A percentile compares a stretch with the other conserved stretches of the same genome.
phyloP scores from a whole-genome alignment of 805 yeast species.

The Jamesozyma jinghongensis region DNA sequence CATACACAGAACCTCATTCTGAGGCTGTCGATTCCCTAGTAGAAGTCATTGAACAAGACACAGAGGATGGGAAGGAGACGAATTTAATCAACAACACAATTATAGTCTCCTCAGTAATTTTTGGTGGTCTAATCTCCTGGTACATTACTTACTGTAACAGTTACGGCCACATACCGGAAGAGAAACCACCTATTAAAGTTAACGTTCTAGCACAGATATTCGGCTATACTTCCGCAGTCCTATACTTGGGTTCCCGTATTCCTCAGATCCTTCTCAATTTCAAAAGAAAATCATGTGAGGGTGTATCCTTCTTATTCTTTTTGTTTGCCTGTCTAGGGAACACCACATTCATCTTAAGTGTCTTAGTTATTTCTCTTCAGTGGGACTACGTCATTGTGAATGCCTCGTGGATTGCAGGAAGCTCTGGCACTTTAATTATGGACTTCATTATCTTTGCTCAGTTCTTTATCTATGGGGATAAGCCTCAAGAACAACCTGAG shows the following conservation, averaged over 20 bases:
- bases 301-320: slow-evolving; percentile 87
- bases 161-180: slow-evolving; percentile 6
- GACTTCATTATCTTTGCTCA: slow-evolving; percentile 81
- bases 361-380: slow-evolving; percentile 65
- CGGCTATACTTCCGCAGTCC: slow-evolving; percentile 68
- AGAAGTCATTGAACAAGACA: slow-evolving; percentile 11
- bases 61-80: slow-evolving; percentile 13
- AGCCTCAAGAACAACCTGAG: neutral
- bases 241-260: slow-evolving; percentile 78
- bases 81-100: slow-evolving; percentile 30
- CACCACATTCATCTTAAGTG: slow-evolving; percentile 80
- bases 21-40: slow-evolving; percentile 7
- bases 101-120: slow-evolving; percentile 57
- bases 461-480: slow-evolving; percentile 59
- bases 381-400: slow-evolving; percentile 66
- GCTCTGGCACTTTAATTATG: slow-evolving; percentile 74
- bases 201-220: slow-evolving; percentile 78
- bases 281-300: slow-evolving; percentile 86
- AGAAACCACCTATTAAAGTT: slow-evolving; percentile 22
- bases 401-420: slow-evolving; percentile 88
- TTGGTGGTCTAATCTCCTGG: slow-evolving; percentile 87
- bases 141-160: slow-evolving; percentile 50
- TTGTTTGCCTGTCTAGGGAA: slow-evolving; percentile 93
- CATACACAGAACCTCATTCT: slow-evolving; percentile 6
- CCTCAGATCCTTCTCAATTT: slow-evolving; percentile 87